Percentiles rank a stretch among this genome's conserved stretches.
Conservation (phyloP, 164 flowering plant genomes). For the Protea cynaroides region DNA sequence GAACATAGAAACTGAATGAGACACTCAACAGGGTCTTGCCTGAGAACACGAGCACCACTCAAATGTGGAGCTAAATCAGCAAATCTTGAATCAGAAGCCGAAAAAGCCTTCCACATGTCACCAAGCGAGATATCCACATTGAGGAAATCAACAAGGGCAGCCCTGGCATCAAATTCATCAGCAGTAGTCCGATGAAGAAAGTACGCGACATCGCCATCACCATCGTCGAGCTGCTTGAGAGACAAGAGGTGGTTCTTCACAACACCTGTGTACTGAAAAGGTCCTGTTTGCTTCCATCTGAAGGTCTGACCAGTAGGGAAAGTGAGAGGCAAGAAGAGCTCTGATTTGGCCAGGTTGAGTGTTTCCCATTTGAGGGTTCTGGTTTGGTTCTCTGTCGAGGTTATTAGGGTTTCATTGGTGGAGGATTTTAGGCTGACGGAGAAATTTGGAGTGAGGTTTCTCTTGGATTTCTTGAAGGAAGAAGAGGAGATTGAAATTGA, state of each 20-base stretch:
- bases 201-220: conserved; percentile 43
- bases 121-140: conserved; percentile 56
- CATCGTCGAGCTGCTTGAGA: conserved; percentile 50
- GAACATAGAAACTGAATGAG: conserved; percentile 82
- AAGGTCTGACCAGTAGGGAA: conserved; percentile 99
- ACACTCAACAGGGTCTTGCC: conserved; percentile 95
- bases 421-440: conserved; percentile 17
- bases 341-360: conserved; percentile 53
- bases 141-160: conserved; percentile 57
- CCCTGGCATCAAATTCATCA: conserved; percentile 25
- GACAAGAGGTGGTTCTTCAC: conserved; percentile 74
- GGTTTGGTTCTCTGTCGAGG: background rate
- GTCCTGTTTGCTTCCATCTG: conserved; percentile 78
- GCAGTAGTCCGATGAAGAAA: conserved; percentile 28
- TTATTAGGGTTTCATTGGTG: conserved; percentile 4
- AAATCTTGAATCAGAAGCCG: conserved; percentile 56
- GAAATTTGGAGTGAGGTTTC: conserved; percentile 4
- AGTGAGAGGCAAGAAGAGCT: conserved; percentile 80
- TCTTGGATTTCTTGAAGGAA: conserved; percentile 10
- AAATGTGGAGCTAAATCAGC: conserved; percentile 52
- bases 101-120: conserved; percentile 63
- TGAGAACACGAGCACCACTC: conserved; percentile 79
- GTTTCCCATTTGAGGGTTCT: conserved; percentile 47
- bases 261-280: conserved; percentile 65
- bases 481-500: conserved; percentile 2